Evolutionary conservation across 768 basidiomycete genomes (phyloP).

Genomic region (Terana coerulea): DNA sequence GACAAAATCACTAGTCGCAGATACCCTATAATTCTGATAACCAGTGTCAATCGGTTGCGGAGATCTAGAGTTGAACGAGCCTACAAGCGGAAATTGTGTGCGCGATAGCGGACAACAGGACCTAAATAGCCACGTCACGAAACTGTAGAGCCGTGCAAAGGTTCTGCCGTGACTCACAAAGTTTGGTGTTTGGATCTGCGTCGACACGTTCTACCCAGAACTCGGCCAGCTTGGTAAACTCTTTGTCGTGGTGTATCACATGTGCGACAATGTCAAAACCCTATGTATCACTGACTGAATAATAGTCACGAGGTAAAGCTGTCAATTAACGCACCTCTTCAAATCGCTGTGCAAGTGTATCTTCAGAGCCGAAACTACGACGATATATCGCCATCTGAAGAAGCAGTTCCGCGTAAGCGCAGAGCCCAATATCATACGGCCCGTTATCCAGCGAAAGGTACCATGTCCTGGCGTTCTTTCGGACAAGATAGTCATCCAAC

Average conservation of each 20-base stretch:
- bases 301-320: neutral
- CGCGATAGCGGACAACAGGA: conserved; percentile 8
- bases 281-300: conserved; percentile 22
- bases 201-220: conserved; percentile 25
- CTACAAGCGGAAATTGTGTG: conserved; percentile 7
- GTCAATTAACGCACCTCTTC: neutral
- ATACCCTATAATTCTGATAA: conserved; percentile 8
- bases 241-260: conserved; percentile 36
- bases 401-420: conserved; percentile 50
- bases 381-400: conserved; percentile 47
- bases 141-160: neutral
- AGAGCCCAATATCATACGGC: conserved; percentile 34
- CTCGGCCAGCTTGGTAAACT: conserved; percentile 26
- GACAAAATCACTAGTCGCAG: conserved; percentile 13
- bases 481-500: conserved; percentile 55
- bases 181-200: conserved; percentile 1
- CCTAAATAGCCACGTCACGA: too few species aligned
- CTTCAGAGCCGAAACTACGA: conserved; percentile 15
- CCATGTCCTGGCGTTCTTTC: conserved; percentile 40
- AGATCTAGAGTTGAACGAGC: neutral
- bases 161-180: conserved; percentile 3
- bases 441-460: conserved; percentile 16
- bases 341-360: neutral
- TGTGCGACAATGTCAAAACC: conserved; percentile 30
- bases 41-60: neutral